phyloP scores from a whole-genome alignment of 2,329 filamentous ascomycete species.

The Epichloe sibirici region DNA sequence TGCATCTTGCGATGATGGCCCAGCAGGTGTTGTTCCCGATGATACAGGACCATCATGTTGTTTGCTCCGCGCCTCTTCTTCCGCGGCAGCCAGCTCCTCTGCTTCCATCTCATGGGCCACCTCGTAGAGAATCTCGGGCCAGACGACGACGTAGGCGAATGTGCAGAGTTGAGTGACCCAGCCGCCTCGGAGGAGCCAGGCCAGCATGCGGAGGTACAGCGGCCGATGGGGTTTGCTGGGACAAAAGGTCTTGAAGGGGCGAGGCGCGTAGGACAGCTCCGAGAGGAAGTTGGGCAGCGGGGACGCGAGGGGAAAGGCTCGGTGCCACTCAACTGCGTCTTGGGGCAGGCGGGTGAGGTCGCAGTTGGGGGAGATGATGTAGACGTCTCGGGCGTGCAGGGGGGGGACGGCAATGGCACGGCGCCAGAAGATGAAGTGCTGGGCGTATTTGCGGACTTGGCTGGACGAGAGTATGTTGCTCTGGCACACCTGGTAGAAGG shows the following conservation, averaged over 20 bases:
- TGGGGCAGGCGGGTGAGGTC: constrained; percentile 59
- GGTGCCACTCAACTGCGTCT: constrained; percentile 61
- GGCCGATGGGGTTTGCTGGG: constrained; percentile 80
- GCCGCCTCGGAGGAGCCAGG: constrained; percentile 82
- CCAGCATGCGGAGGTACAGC: constrained; percentile 80
- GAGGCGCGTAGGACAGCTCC: constrained; percentile 65
- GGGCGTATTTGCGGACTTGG: constrained; percentile 77
- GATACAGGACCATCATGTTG: background rate
- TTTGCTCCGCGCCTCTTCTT: constrained; percentile 10
- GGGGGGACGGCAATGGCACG: constrained; percentile 85
- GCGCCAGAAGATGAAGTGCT: constrained; percentile 93
- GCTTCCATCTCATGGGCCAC: constrained; percentile 61
- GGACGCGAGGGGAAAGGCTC: constrained; percentile 71
- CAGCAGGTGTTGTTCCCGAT: background rate
- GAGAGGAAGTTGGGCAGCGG: constrained; percentile 79
- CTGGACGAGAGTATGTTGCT: constrained; percentile 61
- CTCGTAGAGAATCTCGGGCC: constrained; percentile 69
- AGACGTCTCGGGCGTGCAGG: constrained; percentile 77
- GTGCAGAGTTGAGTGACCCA: constrained; percentile 92
- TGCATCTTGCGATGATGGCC: background rate
- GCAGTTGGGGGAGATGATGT: constrained; percentile 84
- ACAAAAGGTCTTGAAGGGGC: constrained; percentile 72
- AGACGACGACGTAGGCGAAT: constrained; percentile 79
- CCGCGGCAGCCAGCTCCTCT: constrained; percentile 42
- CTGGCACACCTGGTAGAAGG: constrained; percentile 59